phyloP scores from a whole-genome alignment of 2,329 filamentous ascomycete species.

The Fusarium sp. region DNA sequence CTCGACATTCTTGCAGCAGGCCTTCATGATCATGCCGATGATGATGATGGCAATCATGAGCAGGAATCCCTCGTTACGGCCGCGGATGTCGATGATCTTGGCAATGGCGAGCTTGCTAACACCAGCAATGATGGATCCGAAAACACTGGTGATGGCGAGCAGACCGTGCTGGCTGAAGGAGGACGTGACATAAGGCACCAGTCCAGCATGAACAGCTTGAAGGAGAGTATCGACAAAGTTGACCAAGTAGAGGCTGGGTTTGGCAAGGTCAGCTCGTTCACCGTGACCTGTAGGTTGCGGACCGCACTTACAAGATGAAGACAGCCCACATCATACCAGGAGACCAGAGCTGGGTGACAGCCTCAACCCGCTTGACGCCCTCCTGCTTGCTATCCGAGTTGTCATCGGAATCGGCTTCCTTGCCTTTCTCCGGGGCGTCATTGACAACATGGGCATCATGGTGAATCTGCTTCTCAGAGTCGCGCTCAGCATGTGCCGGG shows the following conservation, averaged over 20 bases:
- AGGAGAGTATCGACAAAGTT: conserved; percentile 52
- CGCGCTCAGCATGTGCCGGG: conserved; percentile 10
- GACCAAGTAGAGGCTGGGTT: conserved; percentile 51
- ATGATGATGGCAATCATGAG: conserved; percentile 55
- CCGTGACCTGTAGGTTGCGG: not conserved
- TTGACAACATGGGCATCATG: conserved; percentile 10
- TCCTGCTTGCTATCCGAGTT: conserved; percentile 47
- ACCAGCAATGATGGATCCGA: conserved; percentile 58
- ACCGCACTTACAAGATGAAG: conserved; percentile 51
- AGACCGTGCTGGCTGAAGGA: conserved; percentile 71
- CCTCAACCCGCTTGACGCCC: conserved; percentile 52
- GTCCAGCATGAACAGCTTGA: conserved; percentile 53
- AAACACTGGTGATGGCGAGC: conserved; percentile 69
- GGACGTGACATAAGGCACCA: conserved; percentile 72
- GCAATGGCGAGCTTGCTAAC: conserved; percentile 54
- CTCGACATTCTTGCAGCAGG: conserved; percentile 64
- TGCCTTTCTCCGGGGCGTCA: conserved; percentile 20
- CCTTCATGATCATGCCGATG: conserved; percentile 70
- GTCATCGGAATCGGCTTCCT: conserved; percentile 32
- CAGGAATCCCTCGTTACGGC: conserved; percentile 57
- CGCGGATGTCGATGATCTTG: conserved; percentile 60
- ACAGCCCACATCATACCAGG: conserved; percentile 50
- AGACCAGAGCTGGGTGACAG: conserved; percentile 53
- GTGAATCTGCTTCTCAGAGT: conserved; percentile 34
- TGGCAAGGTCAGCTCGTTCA: not conserved